A percentile compares a stretch with the other conserved stretches of the same genome.
phyloP scores from a whole-genome alignment of 441 rosid species.

The Dalechampia spathulata region DNA sequence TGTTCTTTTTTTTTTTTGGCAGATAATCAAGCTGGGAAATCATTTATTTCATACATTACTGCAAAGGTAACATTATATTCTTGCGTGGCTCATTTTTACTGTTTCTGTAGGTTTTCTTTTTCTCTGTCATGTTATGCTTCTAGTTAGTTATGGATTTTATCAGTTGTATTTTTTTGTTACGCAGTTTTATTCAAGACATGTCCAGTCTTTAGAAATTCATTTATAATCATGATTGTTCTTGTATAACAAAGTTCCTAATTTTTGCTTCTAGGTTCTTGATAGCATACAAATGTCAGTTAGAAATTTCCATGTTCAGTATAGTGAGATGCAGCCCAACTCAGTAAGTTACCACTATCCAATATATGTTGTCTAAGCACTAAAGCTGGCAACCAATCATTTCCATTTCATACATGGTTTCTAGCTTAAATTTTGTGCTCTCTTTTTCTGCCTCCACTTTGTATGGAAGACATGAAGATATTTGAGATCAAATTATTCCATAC shows the following conservation, averaged over 20 bases:
- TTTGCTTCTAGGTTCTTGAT: conserved; percentile 64
- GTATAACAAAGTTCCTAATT: conserved; percentile 8
- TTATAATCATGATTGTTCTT: background rate
- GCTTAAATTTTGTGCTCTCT: too few relatives aligned
- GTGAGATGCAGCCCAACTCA: conserved; percentile 36
- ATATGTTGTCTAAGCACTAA: too few relatives aligned
- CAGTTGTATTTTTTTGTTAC: background rate
- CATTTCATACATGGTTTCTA: background rate
- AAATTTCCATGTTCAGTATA: conserved; percentile 68
- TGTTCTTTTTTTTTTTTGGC: conserved; percentile 18
- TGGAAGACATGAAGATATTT: too few relatives aligned
- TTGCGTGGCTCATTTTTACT: background rate
- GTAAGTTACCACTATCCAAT: conserved; percentile 38
- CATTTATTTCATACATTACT: conserved; percentile 63
- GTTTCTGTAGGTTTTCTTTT: conserved; percentile 4
- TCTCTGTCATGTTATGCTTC: background rate
- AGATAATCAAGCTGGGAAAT: conserved; percentile 80
- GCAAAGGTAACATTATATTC: conserved; percentile 54
- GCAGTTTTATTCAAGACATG: background rate
- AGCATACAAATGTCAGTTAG: conserved; percentile 75
- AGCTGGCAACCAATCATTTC: background rate
- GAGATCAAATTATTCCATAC: too few relatives aligned
- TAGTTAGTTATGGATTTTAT: background rate
- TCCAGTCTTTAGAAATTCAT: background rate
- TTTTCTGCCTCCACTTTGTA: background rate